phyloP scores from a whole-genome alignment of 192 early-diverging fungal species.

The Rhizoclosmatium sp. region DNA sequence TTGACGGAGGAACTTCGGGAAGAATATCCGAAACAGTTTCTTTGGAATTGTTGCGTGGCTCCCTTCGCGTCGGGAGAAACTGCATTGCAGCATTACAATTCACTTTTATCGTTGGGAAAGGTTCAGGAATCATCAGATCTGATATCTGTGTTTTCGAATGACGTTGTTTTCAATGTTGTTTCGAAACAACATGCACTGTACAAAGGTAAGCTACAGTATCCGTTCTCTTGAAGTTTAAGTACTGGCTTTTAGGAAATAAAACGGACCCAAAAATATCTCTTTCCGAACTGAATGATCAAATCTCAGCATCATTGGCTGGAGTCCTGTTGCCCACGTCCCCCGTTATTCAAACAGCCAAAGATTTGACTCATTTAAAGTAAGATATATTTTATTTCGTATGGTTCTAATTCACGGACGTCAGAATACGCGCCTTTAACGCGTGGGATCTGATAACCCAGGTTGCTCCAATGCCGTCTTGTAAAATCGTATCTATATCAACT shows the following conservation, averaged over 20 bases:
- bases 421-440: slow-evolving; percentile 20
- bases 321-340: slow-evolving; percentile 43
- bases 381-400: background rate
- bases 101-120: slow-evolving; percentile 47
- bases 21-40: slow-evolving; percentile 33
- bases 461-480: slow-evolving; percentile 40
- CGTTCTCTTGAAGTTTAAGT: background rate
- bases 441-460: slow-evolving; percentile 33
- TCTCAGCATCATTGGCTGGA: slow-evolving; percentile 42
- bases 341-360: background rate
- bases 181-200: slow-evolving; percentile 30
- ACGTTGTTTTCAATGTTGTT: slow-evolving; percentile 36
- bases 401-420: slow-evolving; percentile 2
- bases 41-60: slow-evolving; percentile 42
- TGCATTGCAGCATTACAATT: slow-evolving; percentile 56
- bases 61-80: slow-evolving; percentile 57
- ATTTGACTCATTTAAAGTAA: slow-evolving; percentile 21
- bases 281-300: slow-evolving; percentile 45
- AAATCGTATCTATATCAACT: slow-evolving; percentile 34
- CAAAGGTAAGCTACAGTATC: background rate
- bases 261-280: slow-evolving; percentile 33
- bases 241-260: slow-evolving; percentile 23
- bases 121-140: slow-evolving; percentile 46
- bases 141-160: slow-evolving; percentile 46
- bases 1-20: slow-evolving; percentile 51